Evolutionary conservation across 2,329 filamentous ascomycete genomes (phyloP).

Genomic region (Colletotrichum truncatum): DNA sequence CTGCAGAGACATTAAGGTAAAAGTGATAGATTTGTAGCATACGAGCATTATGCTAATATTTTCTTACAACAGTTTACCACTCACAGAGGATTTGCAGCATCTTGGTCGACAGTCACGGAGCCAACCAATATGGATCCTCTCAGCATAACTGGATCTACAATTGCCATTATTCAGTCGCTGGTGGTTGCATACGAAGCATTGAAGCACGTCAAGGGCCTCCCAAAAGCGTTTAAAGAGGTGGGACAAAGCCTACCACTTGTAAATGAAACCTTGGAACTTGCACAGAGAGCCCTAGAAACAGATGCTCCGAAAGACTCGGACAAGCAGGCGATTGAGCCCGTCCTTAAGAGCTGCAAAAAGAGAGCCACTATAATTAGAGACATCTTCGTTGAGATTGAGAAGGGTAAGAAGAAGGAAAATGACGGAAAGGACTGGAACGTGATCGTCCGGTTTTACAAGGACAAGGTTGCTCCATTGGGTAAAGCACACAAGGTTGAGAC

Average conservation of each 20-base stretch:
- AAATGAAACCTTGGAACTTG: background rate
- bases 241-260: conserved; percentile 1
- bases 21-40: too few relatives aligned
- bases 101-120: too few relatives aligned
- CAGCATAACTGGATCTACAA: background rate
- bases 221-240: conserved; percentile 3
- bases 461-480: background rate
- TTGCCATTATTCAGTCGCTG: conserved; percentile 6
- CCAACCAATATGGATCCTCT: conserved; percentile 2
- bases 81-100: too few relatives aligned
- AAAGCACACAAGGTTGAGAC: conserved; percentile 13
- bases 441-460: background rate
- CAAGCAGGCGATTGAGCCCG: background rate
- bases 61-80: too few relatives aligned
- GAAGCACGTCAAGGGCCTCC: conserved; percentile 4
- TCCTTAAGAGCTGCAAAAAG: background rate
- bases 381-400: conserved; percentile 6
- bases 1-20: too few relatives aligned
- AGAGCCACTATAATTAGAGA: background rate
- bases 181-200: background rate
- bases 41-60: too few relatives aligned
- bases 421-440: background rate
- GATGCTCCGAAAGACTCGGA: background rate
- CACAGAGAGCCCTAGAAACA: background rate
- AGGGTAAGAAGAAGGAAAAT: background rate